phyloP scores from a whole-genome alignment of 108 stramenopile genomes.

The Skeletonema tropicum region DNA sequence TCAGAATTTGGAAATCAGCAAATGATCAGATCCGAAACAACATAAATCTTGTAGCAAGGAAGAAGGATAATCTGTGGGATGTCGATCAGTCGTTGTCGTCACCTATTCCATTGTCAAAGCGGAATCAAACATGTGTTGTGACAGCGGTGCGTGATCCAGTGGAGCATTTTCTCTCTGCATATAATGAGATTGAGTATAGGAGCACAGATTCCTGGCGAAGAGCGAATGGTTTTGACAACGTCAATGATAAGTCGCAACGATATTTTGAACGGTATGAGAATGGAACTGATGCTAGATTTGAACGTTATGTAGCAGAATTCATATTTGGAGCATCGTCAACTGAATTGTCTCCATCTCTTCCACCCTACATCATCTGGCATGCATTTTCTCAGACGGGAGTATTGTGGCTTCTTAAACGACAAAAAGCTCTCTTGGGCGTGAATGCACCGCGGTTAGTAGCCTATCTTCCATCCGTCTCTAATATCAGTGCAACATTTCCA shows the following conservation, averaged over 20 bases:
- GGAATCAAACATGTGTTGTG: conserved; percentile 15
- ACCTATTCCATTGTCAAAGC: neutral
- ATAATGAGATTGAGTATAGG: conserved; percentile 14
- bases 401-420: conserved; percentile 5
- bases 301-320: conserved; percentile 15
- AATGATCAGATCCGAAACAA: conserved; percentile 9
- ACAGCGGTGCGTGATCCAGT: conserved; percentile 20
- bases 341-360: neutral
- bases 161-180: conserved; percentile 9
- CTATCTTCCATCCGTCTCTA: conserved; percentile 13
- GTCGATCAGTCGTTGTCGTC: neutral
- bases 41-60: neutral
- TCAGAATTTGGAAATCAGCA: conserved; percentile 17
- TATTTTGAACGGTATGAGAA: conserved; percentile 3
- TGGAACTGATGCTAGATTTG: conserved; percentile 14
- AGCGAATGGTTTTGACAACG: neutral
- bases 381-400: conserved; percentile 1
- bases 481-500: conserved; percentile 8
- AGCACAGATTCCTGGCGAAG: neutral
- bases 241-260: neutral
- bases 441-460: conserved; percentile 13
- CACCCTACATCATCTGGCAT: conserved; percentile 2
- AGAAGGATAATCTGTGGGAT: neutral
- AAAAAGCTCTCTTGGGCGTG: neutral
- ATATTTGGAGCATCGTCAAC: neutral